Evolutionary conservation across 257 asterid genomes (phyloP).

Genomic region (Nyctanthes arbortristis): DNA sequence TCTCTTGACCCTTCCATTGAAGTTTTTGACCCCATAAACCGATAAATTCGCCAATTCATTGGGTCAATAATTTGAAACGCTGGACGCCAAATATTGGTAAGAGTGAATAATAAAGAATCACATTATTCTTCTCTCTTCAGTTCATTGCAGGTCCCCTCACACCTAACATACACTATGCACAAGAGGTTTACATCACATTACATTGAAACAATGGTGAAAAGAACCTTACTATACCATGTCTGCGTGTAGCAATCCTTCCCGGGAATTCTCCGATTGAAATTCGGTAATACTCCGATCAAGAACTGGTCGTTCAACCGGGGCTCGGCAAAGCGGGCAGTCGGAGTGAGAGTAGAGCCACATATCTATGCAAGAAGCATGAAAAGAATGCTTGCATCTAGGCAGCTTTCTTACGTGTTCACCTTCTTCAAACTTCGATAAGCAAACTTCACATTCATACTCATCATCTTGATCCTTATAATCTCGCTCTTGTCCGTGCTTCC

Average conservation of each 20-base stretch:
- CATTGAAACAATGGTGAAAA: background rate
- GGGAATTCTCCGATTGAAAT: conserved; percentile 9
- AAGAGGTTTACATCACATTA: background rate
- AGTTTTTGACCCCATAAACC: background rate
- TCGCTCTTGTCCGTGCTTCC: conserved; percentile 17
- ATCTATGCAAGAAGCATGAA: conserved; percentile 52
- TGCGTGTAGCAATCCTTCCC: conserved; percentile 22
- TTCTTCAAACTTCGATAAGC: conserved; percentile 45
- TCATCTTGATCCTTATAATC: background rate
- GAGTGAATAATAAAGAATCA: background rate
- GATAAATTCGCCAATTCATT: background rate
- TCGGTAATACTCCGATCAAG: background rate
- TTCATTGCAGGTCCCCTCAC: background rate
- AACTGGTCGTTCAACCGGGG: conserved; percentile 36
- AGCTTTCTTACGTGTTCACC: conserved; percentile 46
- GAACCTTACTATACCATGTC: conserved; percentile 5
- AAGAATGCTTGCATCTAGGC: conserved; percentile 41
- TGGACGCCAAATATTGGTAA: background rate
- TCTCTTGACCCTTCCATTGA: background rate
- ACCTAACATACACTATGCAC: background rate
- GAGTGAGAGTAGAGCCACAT: conserved; percentile 45
- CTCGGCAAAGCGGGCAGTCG: conserved; percentile 53
- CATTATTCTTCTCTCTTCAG: background rate
- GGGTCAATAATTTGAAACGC: background rate
- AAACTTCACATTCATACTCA: conserved; percentile 40